phyloP scores from a whole-genome alignment of 2,329 filamentous ascomycete species.

The Biscogniauxia marginata region DNA sequence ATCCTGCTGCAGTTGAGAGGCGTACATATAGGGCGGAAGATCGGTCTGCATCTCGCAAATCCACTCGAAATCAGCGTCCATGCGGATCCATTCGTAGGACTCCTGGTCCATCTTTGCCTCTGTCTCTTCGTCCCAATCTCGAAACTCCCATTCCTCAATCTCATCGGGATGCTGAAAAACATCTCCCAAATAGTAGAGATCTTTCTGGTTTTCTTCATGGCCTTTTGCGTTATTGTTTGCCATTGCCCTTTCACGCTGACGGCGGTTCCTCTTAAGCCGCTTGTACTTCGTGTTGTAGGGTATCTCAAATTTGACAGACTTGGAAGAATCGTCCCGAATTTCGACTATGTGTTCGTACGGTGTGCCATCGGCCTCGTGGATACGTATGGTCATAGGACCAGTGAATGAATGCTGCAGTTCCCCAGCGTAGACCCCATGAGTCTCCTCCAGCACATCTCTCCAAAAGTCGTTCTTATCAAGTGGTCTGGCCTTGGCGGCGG shows the following conservation, averaged over 20 bases:
- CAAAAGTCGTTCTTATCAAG: constrained; percentile 76
- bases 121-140: constrained; percentile 86
- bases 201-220: constrained; percentile 63
- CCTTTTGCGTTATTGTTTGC: constrained; percentile 38
- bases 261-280: constrained; percentile 79
- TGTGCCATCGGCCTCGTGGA: constrained; percentile 96
- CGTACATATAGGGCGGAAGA: constrained; percentile 95
- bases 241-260: constrained; percentile 58
- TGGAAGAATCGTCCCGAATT: constrained; percentile 81
- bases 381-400: constrained; percentile 94
- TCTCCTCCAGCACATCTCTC: constrained; percentile 78
- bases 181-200: constrained; percentile 90
- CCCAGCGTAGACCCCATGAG: constrained; percentile 65
- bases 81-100: constrained; percentile 97
- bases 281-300: constrained; percentile 99
- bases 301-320: constrained; percentile 79
- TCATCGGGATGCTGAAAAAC: constrained; percentile 83
- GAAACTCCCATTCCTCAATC: constrained; percentile 76
- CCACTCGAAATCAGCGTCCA: constrained; percentile 99
- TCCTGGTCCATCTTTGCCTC: constrained; percentile 92
- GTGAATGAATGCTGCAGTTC: constrained; percentile 80
- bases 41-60: constrained; percentile 78
- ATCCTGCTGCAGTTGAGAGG: constrained; percentile 95
- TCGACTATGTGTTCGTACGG: constrained; percentile 98
- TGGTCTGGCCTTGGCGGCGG: constrained; percentile 43